Evolutionary conservation across 2,329 filamentous ascomycete genomes (phyloP).

Genomic region (Endoconidiophora polonica): DNA sequence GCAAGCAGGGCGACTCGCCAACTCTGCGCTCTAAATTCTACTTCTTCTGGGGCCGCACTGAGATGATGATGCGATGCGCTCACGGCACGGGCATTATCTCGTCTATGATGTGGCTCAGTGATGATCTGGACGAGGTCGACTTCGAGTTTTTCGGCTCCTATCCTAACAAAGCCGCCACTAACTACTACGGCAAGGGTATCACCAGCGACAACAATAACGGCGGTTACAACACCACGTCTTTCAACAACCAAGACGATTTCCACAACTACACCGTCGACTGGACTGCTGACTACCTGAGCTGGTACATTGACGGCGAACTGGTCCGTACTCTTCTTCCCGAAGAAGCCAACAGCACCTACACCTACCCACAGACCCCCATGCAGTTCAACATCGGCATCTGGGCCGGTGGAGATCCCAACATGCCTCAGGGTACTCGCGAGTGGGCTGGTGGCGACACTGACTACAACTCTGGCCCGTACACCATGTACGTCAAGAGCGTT

Average conservation of each 20-base stretch:
- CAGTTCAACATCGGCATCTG: slow-evolving; percentile 51
- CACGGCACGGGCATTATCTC: slow-evolving; percentile 61
- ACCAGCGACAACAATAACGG: slow-evolving; percentile 43
- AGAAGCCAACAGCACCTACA: slow-evolving; percentile 43
- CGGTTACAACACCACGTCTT: slow-evolving; percentile 36
- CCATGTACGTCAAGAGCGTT: slow-evolving; percentile 53
- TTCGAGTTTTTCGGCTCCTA: slow-evolving; percentile 67
- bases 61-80: slow-evolving; percentile 63
- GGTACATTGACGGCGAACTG: slow-evolving; percentile 50
- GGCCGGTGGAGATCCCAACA: slow-evolving; percentile 40
- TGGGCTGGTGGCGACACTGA: slow-evolving; percentile 58
- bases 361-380: slow-evolving; percentile 66
- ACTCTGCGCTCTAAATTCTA: slow-evolving; percentile 68
- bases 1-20: slow-evolving; percentile 53
- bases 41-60: slow-evolving; percentile 70
- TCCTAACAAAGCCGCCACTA: slow-evolving; percentile 44
- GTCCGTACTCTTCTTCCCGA: slow-evolving; percentile 46
- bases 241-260: slow-evolving; percentile 40
- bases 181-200: slow-evolving; percentile 66
- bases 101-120: slow-evolving; percentile 67
- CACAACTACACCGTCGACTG: slow-evolving; percentile 67
- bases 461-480: slow-evolving; percentile 49
- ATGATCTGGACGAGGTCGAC: slow-evolving; percentile 76
- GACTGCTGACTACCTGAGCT: slow-evolving; percentile 50
- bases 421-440: slow-evolving; percentile 40